Evolutionary conservation across 2,329 filamentous ascomycete species (phyloP), one percentile per base, ranked within the genome.

Genomic region (Aspergillus fructus): DNA sequence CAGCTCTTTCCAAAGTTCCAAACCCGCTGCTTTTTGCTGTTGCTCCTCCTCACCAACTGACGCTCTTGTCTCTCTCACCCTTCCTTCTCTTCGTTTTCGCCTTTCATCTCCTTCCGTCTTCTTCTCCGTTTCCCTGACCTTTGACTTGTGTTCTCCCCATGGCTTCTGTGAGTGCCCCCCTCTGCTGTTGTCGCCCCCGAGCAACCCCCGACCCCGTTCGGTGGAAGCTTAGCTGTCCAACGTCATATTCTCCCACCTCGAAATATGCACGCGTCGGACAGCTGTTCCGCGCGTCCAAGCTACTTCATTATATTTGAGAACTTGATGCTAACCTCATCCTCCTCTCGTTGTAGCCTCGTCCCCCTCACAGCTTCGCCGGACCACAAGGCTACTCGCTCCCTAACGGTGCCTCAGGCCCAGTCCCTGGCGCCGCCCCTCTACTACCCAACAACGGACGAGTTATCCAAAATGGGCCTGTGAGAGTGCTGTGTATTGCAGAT

Each of bases 381-480:
- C 70, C 72, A 56, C 72, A 77, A 72, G 75, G 72, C 65, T 72
- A 72, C 68, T 73, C 75, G 63, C 73, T 81, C 57, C 71, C 78
- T 17, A 81, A 81, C 71, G 79, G 79, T 66, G 70, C 76, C 46
- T 66, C 70, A 61, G 75, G 72, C 58, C 75, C 75, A 56, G 74
- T 76, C 30, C 77, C 77, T 58, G 78, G 77, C 62, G 78, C 77
- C 59, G 74, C 77, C 56, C 76, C 78, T 65, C 75, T 80, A 59
- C 74, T 80, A 43, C 78, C 78, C 30, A 80, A 81, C 68, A 80
- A 80, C 67, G 78, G 78, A 62, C 73, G 78, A 63, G 65, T 81
- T 50, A 77, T 81, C 60, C 79, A 81, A 65, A 77, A 72, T 49
- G 79, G 78, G 34, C 73, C 75, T 17, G 73, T 74, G 60, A 74